Evolutionary conservation across 768 basidiomycete species (phyloP), one percentile per base, ranked within the genome.

Genomic region (Lactarius trivialis): DNA sequence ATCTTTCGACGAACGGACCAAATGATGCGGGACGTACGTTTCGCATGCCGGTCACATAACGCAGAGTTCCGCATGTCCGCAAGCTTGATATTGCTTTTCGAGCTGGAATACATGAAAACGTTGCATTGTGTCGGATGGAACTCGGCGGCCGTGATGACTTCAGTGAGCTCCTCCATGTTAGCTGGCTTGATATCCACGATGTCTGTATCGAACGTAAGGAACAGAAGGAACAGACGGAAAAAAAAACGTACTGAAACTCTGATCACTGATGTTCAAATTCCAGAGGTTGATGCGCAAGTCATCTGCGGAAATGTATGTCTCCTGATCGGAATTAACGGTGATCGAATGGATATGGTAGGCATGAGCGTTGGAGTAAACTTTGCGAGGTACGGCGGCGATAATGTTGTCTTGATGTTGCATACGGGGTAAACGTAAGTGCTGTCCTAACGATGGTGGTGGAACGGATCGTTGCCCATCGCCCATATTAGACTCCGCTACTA

Each of bases 311-410:
- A 99, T 95, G 76, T 95, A 99, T 2, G 97, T 99, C 79, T 99
- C 97, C 70, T 97, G 94, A 76, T 99, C 97, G 60, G 94, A 98
- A 76, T 99, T 99, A 73, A 98, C 93, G 57, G 93, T 94, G 74
- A 99, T 98, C 67, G 96, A 98, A 75, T 98, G 98, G 82, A 99
- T 98, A 76, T 99, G 97, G 78, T 99, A 99, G 48, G 96, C 96
- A 71, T 98, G 97, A 1, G 97, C 97, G 74, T 98, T 99, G 64
- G 96, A 90, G 76, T 98, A 99, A 50, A 99, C 95, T 76, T 98
- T 99, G 62, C 96, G 86, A 21, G 97, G 97, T 28, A 98, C 94
- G 60, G 97, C 97, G 49, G 97, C 97, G 68, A 98, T 94, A 74
- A 98, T 98, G 70, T 93, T 93, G 75, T 99, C 97, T 76, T 98